Percentiles rank a stretch among this genome's conserved stretches.
These are phyloP conservation scores for Teunomyces barrocoloradensis DNA, from an alignment of 805 yeast genomes.

Conservation along the genomic window DNA sequence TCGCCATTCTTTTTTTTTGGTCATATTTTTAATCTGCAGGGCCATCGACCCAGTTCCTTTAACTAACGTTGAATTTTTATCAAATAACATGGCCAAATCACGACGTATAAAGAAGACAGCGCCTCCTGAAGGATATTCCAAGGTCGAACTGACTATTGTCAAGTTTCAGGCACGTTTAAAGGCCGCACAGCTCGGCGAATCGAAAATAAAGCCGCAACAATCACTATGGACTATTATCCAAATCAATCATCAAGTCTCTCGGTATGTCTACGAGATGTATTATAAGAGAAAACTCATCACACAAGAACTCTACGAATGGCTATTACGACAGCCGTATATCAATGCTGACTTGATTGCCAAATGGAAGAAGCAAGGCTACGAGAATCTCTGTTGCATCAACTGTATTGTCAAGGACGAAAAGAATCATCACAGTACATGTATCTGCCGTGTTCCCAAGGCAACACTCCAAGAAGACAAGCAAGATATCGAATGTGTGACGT, in stretches of 20 bases:
- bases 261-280: slow-evolving; percentile 72
- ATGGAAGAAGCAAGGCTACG: slow-evolving; percentile 84
- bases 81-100: slow-evolving; percentile 9
- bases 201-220: slow-evolving; percentile 51
- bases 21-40: neutral
- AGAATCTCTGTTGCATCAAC: slow-evolving; percentile 74
- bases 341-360: slow-evolving; percentile 74
- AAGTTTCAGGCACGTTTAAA: slow-evolving; percentile 60
- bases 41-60: neutral
- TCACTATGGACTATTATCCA: slow-evolving; percentile 68
- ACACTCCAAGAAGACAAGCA: slow-evolving; percentile 33
- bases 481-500: slow-evolving; percentile 60
- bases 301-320: slow-evolving; percentile 68
- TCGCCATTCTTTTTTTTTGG: slow-evolving; percentile 8
- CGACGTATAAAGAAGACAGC: slow-evolving; percentile 12
- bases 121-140: slow-evolving; percentile 74
- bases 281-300: slow-evolving; percentile 70
- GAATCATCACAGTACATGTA: slow-evolving; percentile 63
- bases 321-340: slow-evolving; percentile 61
- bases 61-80: neutral
- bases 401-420: slow-evolving; percentile 68
- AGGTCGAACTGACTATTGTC: slow-evolving; percentile 61
- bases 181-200: slow-evolving; percentile 40
- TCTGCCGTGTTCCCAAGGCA: slow-evolving; percentile 79
- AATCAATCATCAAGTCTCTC: slow-evolving; percentile 69